Evolutionary conservation across 441 rosid species (phyloP).

Genomic region (Pelargonium myrrhifolium): DNA sequence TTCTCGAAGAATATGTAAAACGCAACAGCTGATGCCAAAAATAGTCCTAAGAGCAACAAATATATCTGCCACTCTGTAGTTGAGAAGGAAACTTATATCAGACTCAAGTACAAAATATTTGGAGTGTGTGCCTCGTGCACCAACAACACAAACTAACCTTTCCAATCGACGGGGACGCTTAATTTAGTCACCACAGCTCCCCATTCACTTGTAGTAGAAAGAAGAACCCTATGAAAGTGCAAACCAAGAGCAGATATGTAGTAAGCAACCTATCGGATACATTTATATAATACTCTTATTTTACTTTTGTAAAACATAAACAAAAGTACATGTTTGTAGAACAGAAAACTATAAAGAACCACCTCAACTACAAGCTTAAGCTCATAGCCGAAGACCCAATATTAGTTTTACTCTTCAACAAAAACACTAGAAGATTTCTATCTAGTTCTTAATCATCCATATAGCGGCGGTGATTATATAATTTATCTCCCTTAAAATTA

Average conservation of each 20-base stretch:
- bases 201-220: slow-evolving; percentile 78
- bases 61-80: slow-evolving; percentile 94
- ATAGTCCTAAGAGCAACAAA: slow-evolving; percentile 57
- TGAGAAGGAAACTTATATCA: background rate
- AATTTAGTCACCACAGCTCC: slow-evolving; percentile 77
- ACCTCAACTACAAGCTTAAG: too few relatives aligned
- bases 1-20: slow-evolving; percentile 79
- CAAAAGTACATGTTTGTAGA: too few relatives aligned
- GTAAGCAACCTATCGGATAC: too few relatives aligned
- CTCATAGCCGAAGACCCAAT: too few relatives aligned
- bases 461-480: background rate
- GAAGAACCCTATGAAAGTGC: slow-evolving; percentile 52
- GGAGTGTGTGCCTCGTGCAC: background rate
- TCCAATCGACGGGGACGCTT: slow-evolving; percentile 91
- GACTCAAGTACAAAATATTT: background rate
- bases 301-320: too few relatives aligned
- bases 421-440: background rate
- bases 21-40: slow-evolving; percentile 68
- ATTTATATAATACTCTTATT: too few relatives aligned
- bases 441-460: background rate
- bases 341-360: too few relatives aligned
- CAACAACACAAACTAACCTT: slow-evolving; percentile 43
- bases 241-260: slow-evolving; percentile 1
- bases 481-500: background rate
- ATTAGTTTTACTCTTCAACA: too few relatives aligned